Evolutionary conservation across 768 basidiomycete species (phyloP).

Genomic region (Boletus rex-veris): DNA sequence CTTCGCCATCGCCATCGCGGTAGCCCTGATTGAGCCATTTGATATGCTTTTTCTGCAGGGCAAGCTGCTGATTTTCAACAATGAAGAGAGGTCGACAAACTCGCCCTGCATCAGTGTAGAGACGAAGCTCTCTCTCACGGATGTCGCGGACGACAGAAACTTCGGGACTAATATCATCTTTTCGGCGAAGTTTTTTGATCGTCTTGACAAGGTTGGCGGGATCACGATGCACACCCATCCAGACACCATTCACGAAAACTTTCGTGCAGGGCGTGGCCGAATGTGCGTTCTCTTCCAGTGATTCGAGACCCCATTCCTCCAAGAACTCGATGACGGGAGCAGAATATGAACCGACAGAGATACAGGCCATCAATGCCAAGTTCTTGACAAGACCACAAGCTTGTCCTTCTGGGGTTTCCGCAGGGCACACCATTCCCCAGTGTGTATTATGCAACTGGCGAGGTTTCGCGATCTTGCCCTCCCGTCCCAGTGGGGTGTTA

Average conservation of each 20-base stretch:
- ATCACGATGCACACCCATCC: conserved; percentile 98
- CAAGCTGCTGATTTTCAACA: conserved; percentile 86
- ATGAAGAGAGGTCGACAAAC: conserved; percentile 97
- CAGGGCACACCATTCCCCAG: conserved; percentile 99
- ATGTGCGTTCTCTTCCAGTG: conserved; percentile 89
- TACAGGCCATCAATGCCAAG: conserved; percentile 94
- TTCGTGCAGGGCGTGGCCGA: conserved; percentile 84
- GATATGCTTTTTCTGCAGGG: conserved; percentile 81
- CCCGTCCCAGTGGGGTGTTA: conserved; percentile 96
- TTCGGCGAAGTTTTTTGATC: conserved; percentile 86
- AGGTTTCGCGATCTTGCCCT: conserved; percentile 98
- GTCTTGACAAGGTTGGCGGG: conserved; percentile 90
- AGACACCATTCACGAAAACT: conserved; percentile 98
- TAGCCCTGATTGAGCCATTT: conserved; percentile 59
- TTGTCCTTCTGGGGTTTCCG: conserved; percentile 99
- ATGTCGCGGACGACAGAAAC: conserved; percentile 98
- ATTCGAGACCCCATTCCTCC: conserved; percentile 98
- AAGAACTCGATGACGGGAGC: conserved; percentile 97
- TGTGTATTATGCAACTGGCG: conserved; percentile 99
- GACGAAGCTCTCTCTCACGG: conserved; percentile 86
- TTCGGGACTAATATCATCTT: conserved; percentile 93
- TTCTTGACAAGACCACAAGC: conserved; percentile 99
- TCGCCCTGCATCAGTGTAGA: conserved; percentile 96
- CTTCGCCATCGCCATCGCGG: conserved; percentile 54
- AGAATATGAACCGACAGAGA: conserved; percentile 94